Evolutionary conservation across 2,329 filamentous ascomycete species (phyloP), one percentile per base, ranked within the genome.

Genomic region (Metarhizium sp.): DNA sequence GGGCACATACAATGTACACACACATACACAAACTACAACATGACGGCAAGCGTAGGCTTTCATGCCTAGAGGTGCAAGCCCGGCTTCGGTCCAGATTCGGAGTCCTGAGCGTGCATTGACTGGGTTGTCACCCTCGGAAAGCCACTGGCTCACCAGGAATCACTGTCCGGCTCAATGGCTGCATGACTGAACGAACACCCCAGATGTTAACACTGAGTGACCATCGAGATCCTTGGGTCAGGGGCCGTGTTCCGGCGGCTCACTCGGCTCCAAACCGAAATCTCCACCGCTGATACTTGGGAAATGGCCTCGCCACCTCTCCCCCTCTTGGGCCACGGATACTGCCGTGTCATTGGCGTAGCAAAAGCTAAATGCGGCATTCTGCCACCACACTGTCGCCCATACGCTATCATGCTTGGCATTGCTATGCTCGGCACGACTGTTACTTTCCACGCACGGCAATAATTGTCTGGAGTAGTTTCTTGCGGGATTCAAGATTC

Each of bases 201-300:
- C 51, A 20, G 13, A 47, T 43, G 18, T 29, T 29, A 32, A 49
- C 47, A 52, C 11, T 40, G 11, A 16, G 18, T 52, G 43, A 51
- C 40, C 60, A 66, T 66, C 59, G 60, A 67, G 62, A 68, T 51
- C 32, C 56, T 50, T 57, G 40, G 47, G 40, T 55, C 55, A 56
- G 50, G 55, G 53, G 40, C 40, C 52, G 36, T 54, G 56, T 56
- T 54, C 59, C 63, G 67, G 69, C 67, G 66, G 64, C 67, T 70
- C 64, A 64, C 62, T 71, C 71, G 71, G 71, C 68, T 71, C 63
- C 61, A 69, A 65, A 64, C 68, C 66, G 64, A 70, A 59, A 51
- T 56, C 62, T 60, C 66, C 68, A 69, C 67, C 60, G 38, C 48
- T 38, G 10, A 36, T 40, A 29, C 47, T 20, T 40, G 38, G 18